Evolutionary conservation across 1,284 basidiomycete species (phyloP).

Genomic region (Malassezia slooffiae): DNA sequence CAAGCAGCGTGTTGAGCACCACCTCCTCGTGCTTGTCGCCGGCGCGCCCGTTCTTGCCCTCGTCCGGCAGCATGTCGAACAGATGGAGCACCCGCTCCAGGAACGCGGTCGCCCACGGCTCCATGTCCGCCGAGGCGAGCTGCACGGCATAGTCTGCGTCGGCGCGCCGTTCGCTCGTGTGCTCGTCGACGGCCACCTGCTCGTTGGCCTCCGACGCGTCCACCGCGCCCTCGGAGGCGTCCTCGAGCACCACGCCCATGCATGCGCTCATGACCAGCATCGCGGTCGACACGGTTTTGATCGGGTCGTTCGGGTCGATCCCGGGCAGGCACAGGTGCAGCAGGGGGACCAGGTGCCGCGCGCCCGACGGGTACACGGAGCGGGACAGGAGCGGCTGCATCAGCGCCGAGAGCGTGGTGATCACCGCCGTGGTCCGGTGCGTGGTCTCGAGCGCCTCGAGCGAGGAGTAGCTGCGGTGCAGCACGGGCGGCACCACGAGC

Average conservation of each 20-base stretch:
- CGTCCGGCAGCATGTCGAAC: conserved; percentile 87
- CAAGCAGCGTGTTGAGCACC: conserved; percentile 69
- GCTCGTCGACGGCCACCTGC: conserved; percentile 4
- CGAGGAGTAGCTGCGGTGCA: conserved; percentile 82
- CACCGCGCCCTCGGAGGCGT: conserved; percentile 51
- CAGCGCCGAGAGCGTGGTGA: conserved; percentile 74
- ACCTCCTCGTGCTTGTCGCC: conserved; percentile 77
- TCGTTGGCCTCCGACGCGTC: background rate
- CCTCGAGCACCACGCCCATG: conserved; percentile 71
- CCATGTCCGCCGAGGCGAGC: conserved; percentile 61
- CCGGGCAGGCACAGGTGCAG: conserved; percentile 83
- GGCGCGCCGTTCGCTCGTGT: conserved; percentile 49
- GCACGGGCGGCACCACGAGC: conserved; percentile 78
- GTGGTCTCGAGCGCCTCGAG: conserved; percentile 57
- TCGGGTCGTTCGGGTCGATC: conserved; percentile 85
- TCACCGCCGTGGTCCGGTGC: conserved; percentile 53
- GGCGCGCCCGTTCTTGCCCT: conserved; percentile 60
- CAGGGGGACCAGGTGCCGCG: conserved; percentile 76
- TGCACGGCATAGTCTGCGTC: conserved; percentile 53
- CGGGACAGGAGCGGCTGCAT: conserved; percentile 69
- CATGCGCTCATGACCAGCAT: conserved; percentile 67
- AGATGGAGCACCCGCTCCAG: conserved; percentile 74
- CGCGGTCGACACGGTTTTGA: conserved; percentile 68
- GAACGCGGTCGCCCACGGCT: conserved; percentile 80
- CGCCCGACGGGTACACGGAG: conserved; percentile 64